These are phyloP conservation scores for Hippophae rhamnoides DNA, from an alignment of 306 rosid species.

Conservation along the genomic window DNA sequence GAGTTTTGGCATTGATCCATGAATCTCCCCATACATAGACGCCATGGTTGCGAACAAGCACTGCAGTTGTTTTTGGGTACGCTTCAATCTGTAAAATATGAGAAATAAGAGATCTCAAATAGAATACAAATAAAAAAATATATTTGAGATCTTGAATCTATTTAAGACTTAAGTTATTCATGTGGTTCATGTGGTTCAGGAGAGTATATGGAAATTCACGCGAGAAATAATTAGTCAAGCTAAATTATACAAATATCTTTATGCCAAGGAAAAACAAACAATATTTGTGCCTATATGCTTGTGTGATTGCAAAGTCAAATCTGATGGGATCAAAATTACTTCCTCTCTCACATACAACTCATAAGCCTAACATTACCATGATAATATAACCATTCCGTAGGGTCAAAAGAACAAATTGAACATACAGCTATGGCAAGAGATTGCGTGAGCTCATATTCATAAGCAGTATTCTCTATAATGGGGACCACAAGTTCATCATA, in stretches of 20 bases:
- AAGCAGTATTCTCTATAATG: conserved; percentile 51
- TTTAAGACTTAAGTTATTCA: neutral
- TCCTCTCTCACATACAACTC: neutral
- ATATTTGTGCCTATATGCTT: too few relatives aligned
- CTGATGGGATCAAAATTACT: too few relatives aligned
- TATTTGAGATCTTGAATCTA: neutral
- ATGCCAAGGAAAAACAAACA: too few relatives aligned
- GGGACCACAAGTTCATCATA: conserved; percentile 65
- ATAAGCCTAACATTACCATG: neutral
- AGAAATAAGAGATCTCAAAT: neutral
- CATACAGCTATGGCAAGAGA: conserved; percentile 59
- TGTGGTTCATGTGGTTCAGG: conserved; percentile 7
- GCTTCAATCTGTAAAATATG: conserved; percentile 58
- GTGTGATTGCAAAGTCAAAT: too few relatives aligned
- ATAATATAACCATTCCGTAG: too few relatives aligned
- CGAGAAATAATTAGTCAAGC: too few relatives aligned
- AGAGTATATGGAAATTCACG: neutral
- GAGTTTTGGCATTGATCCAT: conserved; percentile 92
- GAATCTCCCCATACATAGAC: conserved; percentile 92
- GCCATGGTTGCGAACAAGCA: conserved; percentile 98
- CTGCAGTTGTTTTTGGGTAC: conserved; percentile 93
- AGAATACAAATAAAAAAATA: neutral
- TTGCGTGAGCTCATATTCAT: conserved; percentile 45
- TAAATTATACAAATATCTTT: too few relatives aligned
- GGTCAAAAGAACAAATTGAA: conserved; percentile 10